Base-by-base conservation (phyloP, 805 yeast genomes). In the Kurtzmaniella fragi region DNA sequence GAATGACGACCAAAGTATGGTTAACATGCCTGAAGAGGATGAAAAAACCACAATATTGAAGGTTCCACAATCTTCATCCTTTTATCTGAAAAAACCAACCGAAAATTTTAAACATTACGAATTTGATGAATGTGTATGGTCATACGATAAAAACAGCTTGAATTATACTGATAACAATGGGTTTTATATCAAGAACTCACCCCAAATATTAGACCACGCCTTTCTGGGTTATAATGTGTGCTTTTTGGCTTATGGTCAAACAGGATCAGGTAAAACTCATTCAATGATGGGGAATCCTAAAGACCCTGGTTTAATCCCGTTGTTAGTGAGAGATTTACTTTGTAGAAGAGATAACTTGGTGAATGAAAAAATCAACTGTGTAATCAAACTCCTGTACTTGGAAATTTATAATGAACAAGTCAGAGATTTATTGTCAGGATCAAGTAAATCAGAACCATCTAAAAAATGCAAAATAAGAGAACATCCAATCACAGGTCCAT, bases 331-430 rank as follows among this genome's bases (percentile, higher is more conserved):
- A 23, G 78, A 75, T 41, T 60, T 86, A 10, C 74, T 84, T 47
- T 54, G 59, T 2, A 65, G 67, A 34, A 60, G 70, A 31, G 63
- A 61, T 4, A 41, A 52, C 2, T 49, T 74, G 32, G 54, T 71
- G 7, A 55, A 50, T 7, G 69, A 67, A 12, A 55, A 54, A 32
- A 57, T 67, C 45, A 59, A 65, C 39, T 64, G 72, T 45, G 64
- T 60, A 37, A 49, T 67, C 26, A 53, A 73, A 28, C 59, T 82
- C 2, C 80, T 87, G 9, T 84, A 78, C 57, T 71, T 82, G 52
- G 95, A 85, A 53, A 78, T 85, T 28, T 85, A 86, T 52, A 85
- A 86, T 52, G 95, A 85, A 57, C 80, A 77, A 44, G 87, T 84
- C 1, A 66, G 76, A 29, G 95, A 86, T 56, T 60, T 85, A 39